phyloP scores from a whole-genome alignment of 2,329 filamentous ascomycete genomes.

The Aureobasidium melanogenum region DNA sequence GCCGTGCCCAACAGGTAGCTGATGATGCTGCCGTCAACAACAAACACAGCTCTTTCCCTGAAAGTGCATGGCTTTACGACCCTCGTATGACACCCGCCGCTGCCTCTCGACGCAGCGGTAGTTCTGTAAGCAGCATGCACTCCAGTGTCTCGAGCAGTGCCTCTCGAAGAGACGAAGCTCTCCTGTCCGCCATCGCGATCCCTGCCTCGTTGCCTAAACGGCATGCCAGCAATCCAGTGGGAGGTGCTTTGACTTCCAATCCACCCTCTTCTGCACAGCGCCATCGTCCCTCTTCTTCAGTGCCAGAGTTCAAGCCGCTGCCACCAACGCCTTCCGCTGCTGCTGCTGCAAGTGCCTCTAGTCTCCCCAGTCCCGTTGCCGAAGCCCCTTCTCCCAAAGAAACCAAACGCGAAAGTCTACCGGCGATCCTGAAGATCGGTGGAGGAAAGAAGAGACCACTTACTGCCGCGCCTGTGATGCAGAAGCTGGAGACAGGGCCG shows the following conservation, averaged over 20 bases:
- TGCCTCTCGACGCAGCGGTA: neutral
- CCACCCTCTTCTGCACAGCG: neutral
- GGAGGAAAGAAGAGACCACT: neutral
- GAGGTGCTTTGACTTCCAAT: neutral
- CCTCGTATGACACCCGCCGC: neutral
- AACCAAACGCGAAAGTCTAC: neutral
- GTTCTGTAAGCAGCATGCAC: neutral
- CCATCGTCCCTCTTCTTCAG: neutral
- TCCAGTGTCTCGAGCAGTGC: neutral
- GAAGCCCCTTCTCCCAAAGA: neutral
- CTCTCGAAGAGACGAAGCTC: neutral
- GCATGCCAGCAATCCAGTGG: neutral
- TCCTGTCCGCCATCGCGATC: neutral
- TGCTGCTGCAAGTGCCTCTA: neutral
- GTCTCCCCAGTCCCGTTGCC: neutral
- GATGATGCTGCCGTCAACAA: neutral
- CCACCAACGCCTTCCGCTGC: neutral
- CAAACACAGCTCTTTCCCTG: neutral
- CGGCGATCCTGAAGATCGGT: neutral
- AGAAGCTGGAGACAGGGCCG: neutral
- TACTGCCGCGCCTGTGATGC: neutral
- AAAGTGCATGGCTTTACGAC: slow-evolving; percentile 8
- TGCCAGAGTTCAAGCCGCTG: neutral
- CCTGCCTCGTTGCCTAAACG: neutral
- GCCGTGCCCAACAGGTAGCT: neutral